Evolutionary conservation across 2,329 filamentous ascomycete genomes (phyloP), one percentile per base, ranked within the genome.

Genomic region (Colletotrichum lindemuthianum): DNA sequence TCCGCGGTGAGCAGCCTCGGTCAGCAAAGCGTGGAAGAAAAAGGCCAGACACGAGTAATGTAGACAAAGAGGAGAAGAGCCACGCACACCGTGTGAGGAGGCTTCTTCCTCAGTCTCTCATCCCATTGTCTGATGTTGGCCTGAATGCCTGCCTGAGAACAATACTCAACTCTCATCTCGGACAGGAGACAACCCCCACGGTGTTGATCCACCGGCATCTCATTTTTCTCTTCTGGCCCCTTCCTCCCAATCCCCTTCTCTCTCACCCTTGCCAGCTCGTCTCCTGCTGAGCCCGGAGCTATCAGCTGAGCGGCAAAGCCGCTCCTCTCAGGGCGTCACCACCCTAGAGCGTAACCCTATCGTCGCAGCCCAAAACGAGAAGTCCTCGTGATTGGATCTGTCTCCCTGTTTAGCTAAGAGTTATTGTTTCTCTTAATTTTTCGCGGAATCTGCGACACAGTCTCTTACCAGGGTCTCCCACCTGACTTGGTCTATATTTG

Each of bases 351-450:
- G 45, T 34, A 47, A 8, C 50, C 15, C 45, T 41, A 32, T 56
- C 58, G 47, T 36, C 58, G 45, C 34, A 45, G 47, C 51, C 51
- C 51, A 33, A 24, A 24, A 1, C 24, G 24, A 24, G 24, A 24
- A 24, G 8, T 43, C 51, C 51, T 15, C 10, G 15, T 56, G 61
- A 65, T 65, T 61, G 61, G 61, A 43, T 32, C 41, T 39, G 45
- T 51, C 58, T 5, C 45, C 58, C 47, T 58, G 48, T 45, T 61
- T 65, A 52, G 51, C 58, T 52, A 65, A 65, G 44, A 56, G 50
- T 60, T 57, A 56, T 65, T 40, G 15, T 47, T 47, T 32, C 16
- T 9, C 41, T 44, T 24, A 24, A 4, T 47, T 47, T 44, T 39
- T 40, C 33, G 47, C 45, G 24, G n/a, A 55, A 48, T 37, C 32